Percentiles rank a stretch among this genome's conserved stretches.
These are phyloP conservation scores for Effrenium voratum DNA, from an alignment of 73 alveolate genomes.

Conservation along the genomic window DNA sequence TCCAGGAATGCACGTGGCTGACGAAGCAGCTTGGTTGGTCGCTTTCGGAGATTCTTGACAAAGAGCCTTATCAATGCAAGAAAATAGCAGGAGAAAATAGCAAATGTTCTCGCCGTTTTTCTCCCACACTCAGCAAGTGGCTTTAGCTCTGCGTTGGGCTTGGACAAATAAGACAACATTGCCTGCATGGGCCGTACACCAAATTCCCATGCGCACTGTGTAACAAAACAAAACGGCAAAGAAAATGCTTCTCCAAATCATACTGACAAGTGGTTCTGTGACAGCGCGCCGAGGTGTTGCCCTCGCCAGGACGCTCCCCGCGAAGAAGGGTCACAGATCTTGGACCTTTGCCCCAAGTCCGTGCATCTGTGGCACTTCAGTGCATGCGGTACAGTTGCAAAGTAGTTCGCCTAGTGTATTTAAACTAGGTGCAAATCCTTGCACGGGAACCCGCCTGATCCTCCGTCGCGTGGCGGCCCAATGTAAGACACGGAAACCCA, in stretches of 20 bases:
- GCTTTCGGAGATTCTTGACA: constrained; percentile 85
- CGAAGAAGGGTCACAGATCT: constrained; percentile 78
- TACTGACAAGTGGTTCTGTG: background rate
- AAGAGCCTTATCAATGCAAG: constrained; percentile 18
- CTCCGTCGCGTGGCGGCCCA: constrained; percentile 87
- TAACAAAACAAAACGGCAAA: too few species aligned
- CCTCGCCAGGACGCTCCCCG: constrained; percentile 93
- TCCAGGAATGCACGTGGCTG: constrained; percentile 88
- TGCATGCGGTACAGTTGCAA: background rate
- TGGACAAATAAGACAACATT: constrained; percentile 68
- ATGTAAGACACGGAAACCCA: constrained; percentile 68
- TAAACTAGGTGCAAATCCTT: background rate
- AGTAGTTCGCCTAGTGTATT: background rate
- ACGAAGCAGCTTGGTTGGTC: constrained; percentile 69
- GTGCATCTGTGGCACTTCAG: background rate
- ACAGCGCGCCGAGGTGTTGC: constrained; percentile 38
- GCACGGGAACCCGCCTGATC: constrained; percentile 35
- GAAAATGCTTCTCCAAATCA: too few species aligned
- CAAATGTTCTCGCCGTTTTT: background rate
- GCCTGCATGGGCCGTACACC: background rate
- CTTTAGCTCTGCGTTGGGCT: constrained; percentile 91
- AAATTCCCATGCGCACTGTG: too few species aligned
- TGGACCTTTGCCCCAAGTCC: constrained; percentile 11
- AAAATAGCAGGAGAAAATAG: background rate
- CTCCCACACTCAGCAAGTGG: background rate